These are phyloP conservation scores for Sordariomycetes sp. DNA, from an alignment of 2,329 filamentous ascomycete genomes.

Conservation along the genomic window DNA sequence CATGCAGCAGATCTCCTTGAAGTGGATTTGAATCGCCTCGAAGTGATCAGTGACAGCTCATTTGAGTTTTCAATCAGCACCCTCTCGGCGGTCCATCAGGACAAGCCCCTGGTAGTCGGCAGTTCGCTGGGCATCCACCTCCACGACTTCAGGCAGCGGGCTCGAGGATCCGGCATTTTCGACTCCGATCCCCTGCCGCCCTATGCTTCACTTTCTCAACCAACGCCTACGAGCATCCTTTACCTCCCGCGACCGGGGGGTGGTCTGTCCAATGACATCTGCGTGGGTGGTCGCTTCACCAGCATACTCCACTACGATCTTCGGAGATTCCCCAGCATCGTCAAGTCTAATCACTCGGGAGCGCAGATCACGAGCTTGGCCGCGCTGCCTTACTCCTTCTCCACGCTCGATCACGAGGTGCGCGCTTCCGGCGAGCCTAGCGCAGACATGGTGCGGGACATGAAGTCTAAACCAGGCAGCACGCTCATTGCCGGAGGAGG, in stretches of 20 bases:
- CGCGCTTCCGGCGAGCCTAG: slow-evolving; percentile 46
- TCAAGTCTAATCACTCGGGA: slow-evolving; percentile 74
- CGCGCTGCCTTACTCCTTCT: slow-evolving; percentile 59
- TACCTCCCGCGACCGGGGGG: slow-evolving; percentile 54
- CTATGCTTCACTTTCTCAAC: slow-evolving; percentile 68
- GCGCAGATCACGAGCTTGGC: slow-evolving; percentile 67
- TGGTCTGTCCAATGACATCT: slow-evolving; percentile 67
- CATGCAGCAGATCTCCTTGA: slow-evolving; percentile 54
- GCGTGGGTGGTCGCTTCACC: slow-evolving; percentile 81
- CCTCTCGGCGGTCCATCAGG: slow-evolving; percentile 59
- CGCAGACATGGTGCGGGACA: slow-evolving; percentile 39
- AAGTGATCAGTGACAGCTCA: slow-evolving; percentile 56
- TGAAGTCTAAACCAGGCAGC: slow-evolving; percentile 47
- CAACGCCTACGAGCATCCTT: slow-evolving; percentile 73
- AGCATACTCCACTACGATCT: slow-evolving; percentile 85
- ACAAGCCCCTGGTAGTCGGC: slow-evolving; percentile 71
- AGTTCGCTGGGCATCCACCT: slow-evolving; percentile 76
- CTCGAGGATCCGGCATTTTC: slow-evolving; percentile 28
- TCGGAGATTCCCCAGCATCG: slow-evolving; percentile 70
- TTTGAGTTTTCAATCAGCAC: slow-evolving; percentile 81
- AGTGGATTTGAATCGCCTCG: slow-evolving; percentile 68
- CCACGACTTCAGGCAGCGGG: slow-evolving; percentile 58
- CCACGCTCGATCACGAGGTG: slow-evolving; percentile 51
- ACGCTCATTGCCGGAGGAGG: slow-evolving; percentile 78
- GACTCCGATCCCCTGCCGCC: slow-evolving; percentile 42